These are phyloP conservation scores for Aspergillus intermedius DNA, from an alignment of 2,329 filamentous ascomycete genomes.

Conservation along the genomic window DNA sequence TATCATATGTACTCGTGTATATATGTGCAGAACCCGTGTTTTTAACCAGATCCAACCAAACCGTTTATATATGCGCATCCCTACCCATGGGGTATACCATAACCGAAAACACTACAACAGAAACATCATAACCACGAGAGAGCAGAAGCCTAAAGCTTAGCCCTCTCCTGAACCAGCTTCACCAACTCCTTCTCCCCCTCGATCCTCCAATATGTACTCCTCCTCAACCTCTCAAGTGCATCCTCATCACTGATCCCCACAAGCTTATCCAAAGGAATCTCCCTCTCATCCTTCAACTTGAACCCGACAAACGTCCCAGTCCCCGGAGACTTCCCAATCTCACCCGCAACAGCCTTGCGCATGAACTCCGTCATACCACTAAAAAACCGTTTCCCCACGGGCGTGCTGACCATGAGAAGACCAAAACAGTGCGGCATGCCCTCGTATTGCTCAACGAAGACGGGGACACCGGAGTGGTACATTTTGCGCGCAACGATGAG, in stretches of 20 bases:
- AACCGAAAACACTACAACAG: neutral
- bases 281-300: slow-evolving; percentile 19
- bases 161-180: slow-evolving; percentile 24
- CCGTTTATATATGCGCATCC: no score
- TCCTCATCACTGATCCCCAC: slow-evolving; percentile 31
- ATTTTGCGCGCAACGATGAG: slow-evolving; percentile 35
- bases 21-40: no score
- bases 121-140: neutral
- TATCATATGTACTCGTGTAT: no score
- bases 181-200: slow-evolving; percentile 30
- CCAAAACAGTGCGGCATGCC: slow-evolving; percentile 50
- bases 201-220: slow-evolving; percentile 24
- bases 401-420: slow-evolving; percentile 46
- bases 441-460: slow-evolving; percentile 38
- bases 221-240: slow-evolving; percentile 23
- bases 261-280: slow-evolving; percentile 28
- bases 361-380: slow-evolving; percentile 52
- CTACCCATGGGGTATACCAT: no score
- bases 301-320: slow-evolving; percentile 26
- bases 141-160: slow-evolving; percentile 11
- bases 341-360: slow-evolving; percentile 24
- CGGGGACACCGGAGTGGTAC: slow-evolving; percentile 29
- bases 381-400: slow-evolving; percentile 48
- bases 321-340: slow-evolving; percentile 19
- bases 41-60: no score